These are phyloP conservation scores for Aspergillus biplanus DNA, from an alignment of 495 filamentous ascomycete genomes.

Conservation along the genomic window DNA sequence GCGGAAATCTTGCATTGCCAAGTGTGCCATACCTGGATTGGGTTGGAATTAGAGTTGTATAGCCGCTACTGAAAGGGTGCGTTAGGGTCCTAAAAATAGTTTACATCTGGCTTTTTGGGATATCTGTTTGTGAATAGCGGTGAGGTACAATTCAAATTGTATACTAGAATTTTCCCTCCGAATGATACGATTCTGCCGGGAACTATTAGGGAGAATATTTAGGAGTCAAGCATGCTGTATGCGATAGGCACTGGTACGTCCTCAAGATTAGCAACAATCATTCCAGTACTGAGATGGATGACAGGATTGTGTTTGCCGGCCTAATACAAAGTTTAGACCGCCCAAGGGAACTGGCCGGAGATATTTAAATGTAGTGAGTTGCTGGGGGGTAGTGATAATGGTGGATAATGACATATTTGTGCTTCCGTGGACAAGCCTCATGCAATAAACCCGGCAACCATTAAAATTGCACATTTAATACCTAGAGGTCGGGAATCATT, in stretches of 20 bases:
- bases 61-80: neutral
- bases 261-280: too few species aligned
- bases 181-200: neutral
- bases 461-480: neutral
- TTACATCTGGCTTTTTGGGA: neutral
- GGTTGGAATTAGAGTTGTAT: neutral
- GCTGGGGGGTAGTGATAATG: neutral
- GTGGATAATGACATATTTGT: neutral
- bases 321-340: neutral
- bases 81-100: constrained; percentile 3
- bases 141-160: neutral
- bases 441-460: neutral
- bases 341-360: neutral
- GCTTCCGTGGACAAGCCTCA: neutral
- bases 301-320: too few species aligned
- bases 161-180: neutral
- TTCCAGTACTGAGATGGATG: too few species aligned
- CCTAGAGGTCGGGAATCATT: too few species aligned
- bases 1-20: neutral
- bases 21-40: neutral
- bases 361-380: neutral
- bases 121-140: neutral
- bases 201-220: neutral
- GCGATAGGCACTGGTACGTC: neutral
- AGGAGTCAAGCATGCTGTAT: neutral